phyloP scores from a whole-genome alignment of 2,329 filamentous ascomycete species.

The Diatrype stigma region DNA sequence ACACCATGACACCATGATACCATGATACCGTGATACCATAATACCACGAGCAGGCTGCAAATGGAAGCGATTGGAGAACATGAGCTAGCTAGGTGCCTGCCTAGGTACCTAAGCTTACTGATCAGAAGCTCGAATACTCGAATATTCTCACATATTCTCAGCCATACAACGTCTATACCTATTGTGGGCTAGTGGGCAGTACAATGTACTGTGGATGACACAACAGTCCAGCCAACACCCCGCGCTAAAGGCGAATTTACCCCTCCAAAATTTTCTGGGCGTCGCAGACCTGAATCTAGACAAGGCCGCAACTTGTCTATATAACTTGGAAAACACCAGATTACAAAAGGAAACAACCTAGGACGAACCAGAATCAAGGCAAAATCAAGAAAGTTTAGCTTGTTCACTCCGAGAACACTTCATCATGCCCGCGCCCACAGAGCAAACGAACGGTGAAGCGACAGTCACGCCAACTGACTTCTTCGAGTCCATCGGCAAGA shows the following conservation, averaged over 20 bases:
- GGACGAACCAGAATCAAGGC: no score
- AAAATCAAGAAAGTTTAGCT: no score
- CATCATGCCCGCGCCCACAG: constrained; percentile 39
- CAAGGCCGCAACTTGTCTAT: no score
- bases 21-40: no score
- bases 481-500: constrained; percentile 60
- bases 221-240: constrained; percentile 24
- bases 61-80: no score
- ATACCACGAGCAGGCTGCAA: no score
- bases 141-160: constrained; percentile 2
- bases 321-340: no score
- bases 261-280: constrained; percentile 34
- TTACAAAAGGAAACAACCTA: no score
- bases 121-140: neutral
- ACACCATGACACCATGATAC: no score
- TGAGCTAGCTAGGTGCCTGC: no score
- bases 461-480: constrained; percentile 41
- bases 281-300: constrained; percentile 2
- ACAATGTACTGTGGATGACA: constrained; percentile 32
- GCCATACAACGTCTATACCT: neutral
- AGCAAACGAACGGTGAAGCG: constrained; percentile 29
- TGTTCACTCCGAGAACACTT: neutral
- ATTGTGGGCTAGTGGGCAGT: constrained; percentile 1
- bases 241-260: constrained; percentile 29
- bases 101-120: neutral